phyloP scores from a whole-genome alignment of 106 monocot genomes.

The Apostasia ramifera region DNA sequence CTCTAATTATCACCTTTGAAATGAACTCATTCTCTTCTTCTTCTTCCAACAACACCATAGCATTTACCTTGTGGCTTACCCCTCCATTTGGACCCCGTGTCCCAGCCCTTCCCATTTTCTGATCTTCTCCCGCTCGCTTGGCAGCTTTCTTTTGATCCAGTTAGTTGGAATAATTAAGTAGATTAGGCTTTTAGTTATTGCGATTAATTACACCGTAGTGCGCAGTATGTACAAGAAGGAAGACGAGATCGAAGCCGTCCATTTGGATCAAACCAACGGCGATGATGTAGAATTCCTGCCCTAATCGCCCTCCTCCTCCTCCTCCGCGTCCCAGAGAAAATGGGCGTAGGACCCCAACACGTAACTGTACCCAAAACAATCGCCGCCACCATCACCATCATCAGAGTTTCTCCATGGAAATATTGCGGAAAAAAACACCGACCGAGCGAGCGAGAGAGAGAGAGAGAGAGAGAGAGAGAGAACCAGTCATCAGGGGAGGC shows the following conservation, averaged over 20 bases:
- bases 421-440: not conserved
- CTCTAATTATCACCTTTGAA: no score
- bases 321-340: slow-evolving; percentile 23
- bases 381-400: not conserved
- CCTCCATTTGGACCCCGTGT: no score
- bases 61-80: no score
- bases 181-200: no score
- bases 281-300: not conserved
- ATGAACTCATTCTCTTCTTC: no score
- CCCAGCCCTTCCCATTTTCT: no score
- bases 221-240: no score
- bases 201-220: no score
- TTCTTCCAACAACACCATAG: no score
- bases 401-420: not conserved
- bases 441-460: not conserved
- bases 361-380: slow-evolving; percentile 7
- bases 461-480: not conserved
- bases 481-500: slow-evolving; percentile 30
- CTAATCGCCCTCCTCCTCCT: slow-evolving; percentile 3
- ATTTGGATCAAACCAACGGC: slow-evolving; percentile 1
- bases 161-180: no score
- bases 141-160: no score
- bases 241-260: not conserved
- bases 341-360: slow-evolving; percentile 27
- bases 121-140: no score